Conservation (phyloP, 2,329 filamentous ascomycete genomes). For the Huntiella savannae region DNA sequence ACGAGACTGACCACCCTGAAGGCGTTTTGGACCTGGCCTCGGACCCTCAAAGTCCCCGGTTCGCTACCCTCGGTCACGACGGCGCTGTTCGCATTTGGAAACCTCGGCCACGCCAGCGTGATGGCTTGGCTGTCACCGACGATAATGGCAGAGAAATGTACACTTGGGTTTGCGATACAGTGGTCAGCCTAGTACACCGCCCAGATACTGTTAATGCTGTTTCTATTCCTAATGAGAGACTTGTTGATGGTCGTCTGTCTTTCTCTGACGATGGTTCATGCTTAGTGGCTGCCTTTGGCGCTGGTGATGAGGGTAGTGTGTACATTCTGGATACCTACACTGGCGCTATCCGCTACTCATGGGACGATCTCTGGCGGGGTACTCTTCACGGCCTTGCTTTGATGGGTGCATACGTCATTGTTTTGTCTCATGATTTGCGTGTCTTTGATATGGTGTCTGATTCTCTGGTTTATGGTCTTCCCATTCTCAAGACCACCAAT, state of each 20-base stretch:
- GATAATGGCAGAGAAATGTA: slow-evolving; percentile 38
- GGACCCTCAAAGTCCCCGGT: slow-evolving; percentile 49
- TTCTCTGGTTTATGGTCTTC: slow-evolving; percentile 46
- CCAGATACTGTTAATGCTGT: slow-evolving; percentile 16
- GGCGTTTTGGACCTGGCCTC: slow-evolving; percentile 54
- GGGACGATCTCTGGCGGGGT: slow-evolving; percentile 48
- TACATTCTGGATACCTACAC: slow-evolving; percentile 58
- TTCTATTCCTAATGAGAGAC: slow-evolving; percentile 14
- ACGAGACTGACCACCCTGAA: slow-evolving; percentile 37
- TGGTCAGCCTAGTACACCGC: slow-evolving; percentile 30
- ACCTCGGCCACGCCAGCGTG: slow-evolving; percentile 47
- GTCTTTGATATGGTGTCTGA: slow-evolving; percentile 77
- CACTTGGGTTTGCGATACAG: slow-evolving; percentile 54
- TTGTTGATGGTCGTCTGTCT: slow-evolving; percentile 42
- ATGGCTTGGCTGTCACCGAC: slow-evolving; percentile 46
- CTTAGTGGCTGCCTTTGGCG: slow-evolving; percentile 47
- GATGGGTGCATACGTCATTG: slow-evolving; percentile 53
- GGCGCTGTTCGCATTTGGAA: slow-evolving; percentile 63
- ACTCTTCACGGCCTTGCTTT: slow-evolving; percentile 50
- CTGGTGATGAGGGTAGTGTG: slow-evolving; percentile 38
- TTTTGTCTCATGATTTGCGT: slow-evolving; percentile 51
- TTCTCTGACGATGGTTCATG: slow-evolving; percentile 76
- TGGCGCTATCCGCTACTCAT: slow-evolving; percentile 45
- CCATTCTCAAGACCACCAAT: slow-evolving; percentile 25
- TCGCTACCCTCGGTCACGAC: slow-evolving; percentile 74